Conservation (phyloP, 768 basidiomycete species). For the Cyclocybe aegerita region DNA sequence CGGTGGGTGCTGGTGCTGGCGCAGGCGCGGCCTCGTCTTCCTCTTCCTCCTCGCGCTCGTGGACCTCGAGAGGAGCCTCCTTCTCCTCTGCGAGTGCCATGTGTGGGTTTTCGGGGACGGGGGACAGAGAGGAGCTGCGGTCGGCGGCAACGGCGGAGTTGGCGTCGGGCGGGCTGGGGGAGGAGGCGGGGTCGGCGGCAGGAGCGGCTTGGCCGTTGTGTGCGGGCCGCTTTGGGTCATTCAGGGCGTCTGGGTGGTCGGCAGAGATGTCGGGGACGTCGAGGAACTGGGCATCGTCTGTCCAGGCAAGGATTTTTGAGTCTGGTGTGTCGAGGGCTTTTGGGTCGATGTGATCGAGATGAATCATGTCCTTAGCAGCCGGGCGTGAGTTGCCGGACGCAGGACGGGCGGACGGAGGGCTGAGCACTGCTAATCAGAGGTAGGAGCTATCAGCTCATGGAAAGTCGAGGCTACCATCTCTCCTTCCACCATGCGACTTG, state of each 20-base stretch:
- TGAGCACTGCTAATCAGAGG: no score
- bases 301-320: slow-evolving; percentile 5
- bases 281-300: not conserved
- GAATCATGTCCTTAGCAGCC: slow-evolving; percentile 27
- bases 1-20: slow-evolving; percentile 1
- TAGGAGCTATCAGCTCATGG: no score
- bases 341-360: slow-evolving; percentile 15
- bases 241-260: not conserved
- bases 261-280: not conserved
- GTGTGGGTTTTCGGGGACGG: slow-evolving; percentile 36
- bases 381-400: slow-evolving; percentile 4
- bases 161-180: slow-evolving; percentile 22
- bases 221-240: slow-evolving; percentile 21
- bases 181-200: slow-evolving; percentile 18
- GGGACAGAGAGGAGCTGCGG: slow-evolving; percentile 58
- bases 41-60: slow-evolving; percentile 34
- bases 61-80: slow-evolving; percentile 30
- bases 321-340: slow-evolving; percentile 7
- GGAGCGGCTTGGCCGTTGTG: slow-evolving; percentile 18
- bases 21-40: slow-evolving; percentile 28
- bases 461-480: no score
- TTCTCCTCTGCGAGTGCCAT: slow-evolving; percentile 28
- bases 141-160: slow-evolving; percentile 35
- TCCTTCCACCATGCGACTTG: slow-evolving; percentile 13
- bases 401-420: no score